Percentiles rank a stretch among this genome's conserved stretches.
These are phyloP conservation scores for Lolium perenne DNA, from an alignment of 176 grass and related monocot genomes.

Conservation along the genomic window DNA sequence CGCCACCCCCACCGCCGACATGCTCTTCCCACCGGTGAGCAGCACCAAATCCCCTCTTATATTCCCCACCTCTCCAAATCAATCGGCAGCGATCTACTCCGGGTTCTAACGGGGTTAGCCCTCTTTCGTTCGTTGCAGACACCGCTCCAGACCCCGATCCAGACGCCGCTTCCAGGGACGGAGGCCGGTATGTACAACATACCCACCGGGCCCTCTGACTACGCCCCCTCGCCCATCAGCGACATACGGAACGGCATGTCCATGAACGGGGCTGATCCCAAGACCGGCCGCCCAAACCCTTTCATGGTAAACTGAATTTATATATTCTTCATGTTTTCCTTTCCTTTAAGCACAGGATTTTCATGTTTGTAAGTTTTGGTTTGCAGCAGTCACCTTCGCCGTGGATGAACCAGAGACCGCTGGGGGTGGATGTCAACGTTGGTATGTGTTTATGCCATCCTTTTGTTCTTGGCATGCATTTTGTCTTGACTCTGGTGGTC, in stretches of 20 bases:
- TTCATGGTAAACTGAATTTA: slow-evolving; percentile 69
- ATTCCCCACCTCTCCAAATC: not conserved
- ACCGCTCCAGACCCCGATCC: slow-evolving; percentile 80
- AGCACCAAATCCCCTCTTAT: slow-evolving; percentile 7
- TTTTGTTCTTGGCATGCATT: slow-evolving; percentile 14
- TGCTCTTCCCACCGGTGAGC: slow-evolving; percentile 82
- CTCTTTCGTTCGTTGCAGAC: slow-evolving; percentile 52
- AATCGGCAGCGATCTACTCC: slow-evolving; percentile 31
- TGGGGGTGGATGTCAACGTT: slow-evolving; percentile 93
- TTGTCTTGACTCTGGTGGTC: not conserved
- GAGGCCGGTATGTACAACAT: slow-evolving; percentile 86
- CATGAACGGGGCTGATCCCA: slow-evolving; percentile 59
- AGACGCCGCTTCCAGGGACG: slow-evolving; percentile 68
- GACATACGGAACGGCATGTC: slow-evolving; percentile 67
- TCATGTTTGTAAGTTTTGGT: slow-evolving; percentile 25
- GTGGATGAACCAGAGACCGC: slow-evolving; percentile 76
- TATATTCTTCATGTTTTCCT: too few species aligned
- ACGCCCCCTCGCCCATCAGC: slow-evolving; percentile 79
- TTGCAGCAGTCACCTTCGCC: slow-evolving; percentile 79
- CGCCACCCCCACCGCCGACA: slow-evolving; percentile 87
- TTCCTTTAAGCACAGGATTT: too few species aligned
- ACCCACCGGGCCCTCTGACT: slow-evolving; percentile 81
- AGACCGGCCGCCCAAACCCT: slow-evolving; percentile 64
- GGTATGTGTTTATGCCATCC: slow-evolving; percentile 55
- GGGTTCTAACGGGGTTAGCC: not conserved